Evolutionary conservation across 2,329 filamentous ascomycete genomes (phyloP).

Genomic region (Trichoderma pleuroti): DNA sequence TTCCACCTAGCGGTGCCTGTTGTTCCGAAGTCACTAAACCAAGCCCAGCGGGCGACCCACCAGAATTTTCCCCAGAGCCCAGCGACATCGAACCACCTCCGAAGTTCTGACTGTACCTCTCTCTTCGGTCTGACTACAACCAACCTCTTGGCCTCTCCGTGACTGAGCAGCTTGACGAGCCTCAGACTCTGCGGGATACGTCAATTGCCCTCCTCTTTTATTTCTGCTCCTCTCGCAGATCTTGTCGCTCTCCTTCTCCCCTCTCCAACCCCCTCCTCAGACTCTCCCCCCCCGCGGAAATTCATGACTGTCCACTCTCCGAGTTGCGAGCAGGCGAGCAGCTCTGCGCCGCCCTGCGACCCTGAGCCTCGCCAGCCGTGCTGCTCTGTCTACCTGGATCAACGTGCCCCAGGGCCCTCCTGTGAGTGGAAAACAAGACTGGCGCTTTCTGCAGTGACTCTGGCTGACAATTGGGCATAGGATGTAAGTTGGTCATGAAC

Average conservation of each 20-base stretch:
- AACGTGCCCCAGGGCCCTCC: conserved; percentile 91
- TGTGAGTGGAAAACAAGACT: conserved; percentile 52
- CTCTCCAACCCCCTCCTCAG: neutral
- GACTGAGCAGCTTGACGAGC: conserved; percentile 1
- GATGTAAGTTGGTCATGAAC: conserved; percentile 35
- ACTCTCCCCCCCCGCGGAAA: conserved; percentile 17
- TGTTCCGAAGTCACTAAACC: conserved; percentile 1
- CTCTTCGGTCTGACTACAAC: conserved; percentile 5
- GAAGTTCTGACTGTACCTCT: conserved; percentile 10
- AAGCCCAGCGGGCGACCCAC: conserved; percentile 4
- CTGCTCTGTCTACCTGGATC: conserved; percentile 76
- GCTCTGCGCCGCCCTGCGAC: conserved; percentile 40
- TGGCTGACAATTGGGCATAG: conserved; percentile 28
- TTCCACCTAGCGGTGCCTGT: neutral
- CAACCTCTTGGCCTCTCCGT: neutral
- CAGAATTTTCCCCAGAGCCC: conserved; percentile 12
- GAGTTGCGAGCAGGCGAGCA: conserved; percentile 51
- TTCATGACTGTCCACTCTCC: conserved; percentile 55
- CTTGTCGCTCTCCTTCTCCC: neutral
- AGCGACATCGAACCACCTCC: conserved; percentile 16
- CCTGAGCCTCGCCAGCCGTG: conserved; percentile 43
- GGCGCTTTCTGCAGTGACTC: neutral
- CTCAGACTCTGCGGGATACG: neutral
- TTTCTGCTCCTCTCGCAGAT: neutral
- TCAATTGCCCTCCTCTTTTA: conserved; percentile 6